A percentile compares a stretch with the other conserved stretches of the same genome.
Evolutionary conservation across 306 rosid genomes (phyloP).

Genomic region (Dalbergia oliveri): DNA sequence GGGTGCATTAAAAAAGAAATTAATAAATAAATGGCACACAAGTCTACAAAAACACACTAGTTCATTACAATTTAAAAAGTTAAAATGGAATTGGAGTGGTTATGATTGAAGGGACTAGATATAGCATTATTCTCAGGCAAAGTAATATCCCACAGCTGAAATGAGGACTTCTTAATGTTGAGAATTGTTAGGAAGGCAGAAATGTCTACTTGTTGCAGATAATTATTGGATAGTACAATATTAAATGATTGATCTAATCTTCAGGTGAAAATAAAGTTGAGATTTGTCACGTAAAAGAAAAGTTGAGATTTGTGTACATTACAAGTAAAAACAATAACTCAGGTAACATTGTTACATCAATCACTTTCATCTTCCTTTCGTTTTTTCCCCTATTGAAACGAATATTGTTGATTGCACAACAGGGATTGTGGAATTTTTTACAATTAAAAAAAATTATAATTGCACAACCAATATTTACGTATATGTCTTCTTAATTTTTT

Average conservation of each 20-base stretch:
- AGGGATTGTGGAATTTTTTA: not conserved
- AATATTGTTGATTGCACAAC: no score
- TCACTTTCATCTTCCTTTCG: no score
- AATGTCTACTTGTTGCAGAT: slow-evolving; percentile 1
- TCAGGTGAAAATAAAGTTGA: no score
- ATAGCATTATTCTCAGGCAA: slow-evolving; percentile 30
- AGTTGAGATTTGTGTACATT: no score
- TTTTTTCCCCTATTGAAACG: no score
- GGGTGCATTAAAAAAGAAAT: slow-evolving; percentile 4
- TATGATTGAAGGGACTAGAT: slow-evolving; percentile 4
- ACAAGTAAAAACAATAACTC: no score
- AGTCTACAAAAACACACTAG: not conserved
- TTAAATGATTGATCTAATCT: not conserved
- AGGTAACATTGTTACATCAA: no score
- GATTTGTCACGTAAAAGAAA: no score
- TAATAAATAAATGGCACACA: not conserved
- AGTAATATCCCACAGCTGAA: not conserved
- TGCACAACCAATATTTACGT: no score
- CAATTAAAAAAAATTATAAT: no score
- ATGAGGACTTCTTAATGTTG: not conserved
- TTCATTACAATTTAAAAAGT: not conserved
- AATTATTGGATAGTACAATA: slow-evolving; percentile 9
- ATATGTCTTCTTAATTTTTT: no score
- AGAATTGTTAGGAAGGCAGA: slow-evolving; percentile 31
- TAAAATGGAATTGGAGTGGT: not conserved